Evolutionary conservation across 192 early-diverging fungal genomes (phyloP).

Genomic region (Coemansia sp.): DNA sequence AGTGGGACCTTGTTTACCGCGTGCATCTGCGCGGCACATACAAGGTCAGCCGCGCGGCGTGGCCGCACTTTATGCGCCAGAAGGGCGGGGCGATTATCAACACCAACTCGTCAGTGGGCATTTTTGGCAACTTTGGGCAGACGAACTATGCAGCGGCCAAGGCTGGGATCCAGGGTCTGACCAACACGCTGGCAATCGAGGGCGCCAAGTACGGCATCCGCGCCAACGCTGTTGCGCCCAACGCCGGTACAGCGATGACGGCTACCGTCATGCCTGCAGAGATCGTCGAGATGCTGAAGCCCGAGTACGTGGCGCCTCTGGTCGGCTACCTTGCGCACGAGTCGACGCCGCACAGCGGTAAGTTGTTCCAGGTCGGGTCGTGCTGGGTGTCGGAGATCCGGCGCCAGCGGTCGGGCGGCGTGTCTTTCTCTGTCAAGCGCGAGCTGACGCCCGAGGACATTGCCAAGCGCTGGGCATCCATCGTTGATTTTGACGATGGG

Average conservation of each 20-base stretch:
- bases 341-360: slow-evolving; percentile 71
- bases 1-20: slow-evolving; percentile 92
- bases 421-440: slow-evolving; percentile 81
- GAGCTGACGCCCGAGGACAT: slow-evolving; percentile 85
- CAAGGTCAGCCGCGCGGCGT: slow-evolving; percentile 94
- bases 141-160: slow-evolving; percentile 96
- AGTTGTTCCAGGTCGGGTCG: slow-evolving; percentile 94
- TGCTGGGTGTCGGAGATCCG: slow-evolving; percentile 95
- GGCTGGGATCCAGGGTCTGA: slow-evolving; percentile 86
- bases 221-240: slow-evolving; percentile 94
- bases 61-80: slow-evolving; percentile 92
- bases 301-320: slow-evolving; percentile 93
- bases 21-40: slow-evolving; percentile 93
- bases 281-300: slow-evolving; percentile 92
- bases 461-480: slow-evolving; percentile 70
- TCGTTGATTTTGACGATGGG: slow-evolving; percentile 95
- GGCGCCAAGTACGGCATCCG: slow-evolving; percentile 90
- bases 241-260: slow-evolving; percentile 96
- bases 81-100: slow-evolving; percentile 96
- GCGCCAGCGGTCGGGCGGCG: slow-evolving; percentile 94
- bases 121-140: slow-evolving; percentile 94
- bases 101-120: slow-evolving; percentile 89
- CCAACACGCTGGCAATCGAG: slow-evolving; percentile 90
- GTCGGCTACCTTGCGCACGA: slow-evolving; percentile 90
- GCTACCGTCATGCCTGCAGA: slow-evolving; percentile 96